phyloP scores from a whole-genome alignment of 2,329 filamentous ascomycete genomes.

The Neonectria magnoliae region DNA sequence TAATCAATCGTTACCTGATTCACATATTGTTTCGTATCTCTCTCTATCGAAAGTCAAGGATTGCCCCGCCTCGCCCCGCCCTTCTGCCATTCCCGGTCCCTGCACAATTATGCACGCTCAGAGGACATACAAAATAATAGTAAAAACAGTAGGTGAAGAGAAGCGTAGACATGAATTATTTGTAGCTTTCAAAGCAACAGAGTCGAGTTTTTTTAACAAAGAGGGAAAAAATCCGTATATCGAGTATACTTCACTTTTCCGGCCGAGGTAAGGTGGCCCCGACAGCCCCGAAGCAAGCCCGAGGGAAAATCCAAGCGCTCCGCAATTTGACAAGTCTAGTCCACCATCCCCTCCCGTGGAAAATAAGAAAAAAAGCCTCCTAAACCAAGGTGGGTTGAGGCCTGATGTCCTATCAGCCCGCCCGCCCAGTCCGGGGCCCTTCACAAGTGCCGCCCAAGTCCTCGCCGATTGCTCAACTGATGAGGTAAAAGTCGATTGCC shows the following conservation, averaged over 20 bases:
- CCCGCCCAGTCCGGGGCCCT: slow-evolving; percentile 27
- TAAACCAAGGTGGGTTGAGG: slow-evolving; percentile 16
- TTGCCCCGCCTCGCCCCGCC: slow-evolving; percentile 3
- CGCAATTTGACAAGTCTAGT: slow-evolving; percentile 43
- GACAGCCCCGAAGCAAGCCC: slow-evolving; percentile 43
- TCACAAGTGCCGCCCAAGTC: slow-evolving; percentile 41
- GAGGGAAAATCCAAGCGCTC: slow-evolving; percentile 46
- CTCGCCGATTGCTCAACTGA: slow-evolving; percentile 38
- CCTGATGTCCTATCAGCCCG: slow-evolving; percentile 19
- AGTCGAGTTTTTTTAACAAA: slow-evolving; percentile 42
- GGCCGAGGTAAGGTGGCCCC: slow-evolving; percentile 34
- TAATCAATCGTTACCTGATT: slow-evolving; percentile 17
- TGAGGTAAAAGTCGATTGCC: slow-evolving; percentile 40
- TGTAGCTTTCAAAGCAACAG: slow-evolving; percentile 32
- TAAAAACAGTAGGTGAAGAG: slow-evolving; percentile 18
- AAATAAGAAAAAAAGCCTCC: slow-evolving; percentile 19
- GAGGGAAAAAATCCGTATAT: slow-evolving; percentile 33
- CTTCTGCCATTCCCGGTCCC: slow-evolving; percentile 10
- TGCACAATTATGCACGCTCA: slow-evolving; percentile 3
- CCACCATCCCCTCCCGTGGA: slow-evolving; percentile 35
- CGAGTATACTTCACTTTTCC: slow-evolving; percentile 40
- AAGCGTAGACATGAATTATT: slow-evolving; percentile 29
- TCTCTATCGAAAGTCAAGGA: slow-evolving; percentile 17
- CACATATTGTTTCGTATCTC: slow-evolving; percentile 18
- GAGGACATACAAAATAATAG: slow-evolving; percentile 1